These are phyloP conservation scores for Vitellaria paradoxa DNA, from an alignment of 179 eudicot genomes.

Conservation along the genomic window DNA sequence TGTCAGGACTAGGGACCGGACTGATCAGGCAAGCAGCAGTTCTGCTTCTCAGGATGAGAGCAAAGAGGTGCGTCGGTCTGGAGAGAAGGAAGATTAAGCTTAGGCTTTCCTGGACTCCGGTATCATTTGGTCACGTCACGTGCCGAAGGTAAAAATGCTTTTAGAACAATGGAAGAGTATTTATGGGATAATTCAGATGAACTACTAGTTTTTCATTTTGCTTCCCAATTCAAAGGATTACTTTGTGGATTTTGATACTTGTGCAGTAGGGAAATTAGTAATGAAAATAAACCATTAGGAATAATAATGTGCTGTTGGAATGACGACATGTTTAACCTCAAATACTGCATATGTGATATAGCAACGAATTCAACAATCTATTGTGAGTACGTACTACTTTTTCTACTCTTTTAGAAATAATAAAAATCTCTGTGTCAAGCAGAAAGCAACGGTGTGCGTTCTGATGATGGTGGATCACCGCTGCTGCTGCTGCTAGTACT, in stretches of 20 bases:
- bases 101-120: background rate
- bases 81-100: slow-evolving; percentile 71
- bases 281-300: background rate
- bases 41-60: slow-evolving; percentile 29
- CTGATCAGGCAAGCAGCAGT: slow-evolving; percentile 23
- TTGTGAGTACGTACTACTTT: too few species aligned
- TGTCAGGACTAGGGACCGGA: slow-evolving; percentile 27
- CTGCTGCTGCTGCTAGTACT: too few species aligned
- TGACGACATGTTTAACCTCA: too few species aligned
- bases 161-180: background rate
- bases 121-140: background rate
- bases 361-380: too few species aligned
- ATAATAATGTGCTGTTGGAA: too few species aligned
- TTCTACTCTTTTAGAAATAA: too few species aligned
- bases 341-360: too few species aligned
- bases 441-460: too few species aligned
- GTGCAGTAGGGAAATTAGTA: background rate
- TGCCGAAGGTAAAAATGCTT: slow-evolving; percentile 9
- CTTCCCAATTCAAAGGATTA: background rate
- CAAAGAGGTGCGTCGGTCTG: slow-evolving; percentile 30
- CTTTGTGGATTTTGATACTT: background rate
- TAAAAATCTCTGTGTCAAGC: too few species aligned
- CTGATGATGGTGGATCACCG: too few species aligned
- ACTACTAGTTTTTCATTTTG: background rate
- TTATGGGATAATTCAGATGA: background rate